Evolutionary conservation across 2,329 filamentous ascomycete genomes (phyloP).

Genomic region (Polytolypa hystricis): DNA sequence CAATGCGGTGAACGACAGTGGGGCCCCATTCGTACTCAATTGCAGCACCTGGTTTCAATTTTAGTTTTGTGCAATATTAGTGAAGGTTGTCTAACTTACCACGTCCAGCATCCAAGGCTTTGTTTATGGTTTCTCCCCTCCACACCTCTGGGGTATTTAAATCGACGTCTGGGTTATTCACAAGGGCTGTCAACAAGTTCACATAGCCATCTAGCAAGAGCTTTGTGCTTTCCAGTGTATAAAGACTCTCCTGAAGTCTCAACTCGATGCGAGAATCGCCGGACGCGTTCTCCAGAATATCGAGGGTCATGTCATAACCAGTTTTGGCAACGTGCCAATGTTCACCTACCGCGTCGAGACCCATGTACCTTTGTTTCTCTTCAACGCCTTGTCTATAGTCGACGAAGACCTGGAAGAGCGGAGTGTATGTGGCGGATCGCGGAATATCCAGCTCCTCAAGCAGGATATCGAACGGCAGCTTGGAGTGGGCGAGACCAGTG

Average conservation of each 20-base stretch:
- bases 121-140: too few species aligned
- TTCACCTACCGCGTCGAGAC: not conserved
- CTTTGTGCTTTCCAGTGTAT: slow-evolving; percentile 19
- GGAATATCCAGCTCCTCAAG: slow-evolving; percentile 34
- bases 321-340: slow-evolving; percentile 13
- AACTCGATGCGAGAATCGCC: slow-evolving; percentile 15
- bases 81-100: not conserved
- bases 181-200: slow-evolving; percentile 9
- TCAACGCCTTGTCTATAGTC: slow-evolving; percentile 34
- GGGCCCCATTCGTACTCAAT: slow-evolving; percentile 4
- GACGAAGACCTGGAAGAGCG: slow-evolving; percentile 41
- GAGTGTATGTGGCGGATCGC: slow-evolving; percentile 29
- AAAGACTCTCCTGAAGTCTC: slow-evolving; percentile 22
- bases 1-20: slow-evolving; percentile 28
- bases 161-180: slow-evolving; percentile 1
- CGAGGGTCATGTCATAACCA: slow-evolving; percentile 26
- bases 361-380: slow-evolving; percentile 13
- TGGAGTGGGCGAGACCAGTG: slow-evolving; percentile 32
- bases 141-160: too few species aligned
- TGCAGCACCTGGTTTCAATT: not conserved
- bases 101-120: too few species aligned
- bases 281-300: slow-evolving; percentile 25
- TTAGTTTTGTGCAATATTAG: not conserved
- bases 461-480: slow-evolving; percentile 40
- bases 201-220: slow-evolving; percentile 16